Conservation (phyloP, 805 yeast species). For the Candida argentea region DNA sequence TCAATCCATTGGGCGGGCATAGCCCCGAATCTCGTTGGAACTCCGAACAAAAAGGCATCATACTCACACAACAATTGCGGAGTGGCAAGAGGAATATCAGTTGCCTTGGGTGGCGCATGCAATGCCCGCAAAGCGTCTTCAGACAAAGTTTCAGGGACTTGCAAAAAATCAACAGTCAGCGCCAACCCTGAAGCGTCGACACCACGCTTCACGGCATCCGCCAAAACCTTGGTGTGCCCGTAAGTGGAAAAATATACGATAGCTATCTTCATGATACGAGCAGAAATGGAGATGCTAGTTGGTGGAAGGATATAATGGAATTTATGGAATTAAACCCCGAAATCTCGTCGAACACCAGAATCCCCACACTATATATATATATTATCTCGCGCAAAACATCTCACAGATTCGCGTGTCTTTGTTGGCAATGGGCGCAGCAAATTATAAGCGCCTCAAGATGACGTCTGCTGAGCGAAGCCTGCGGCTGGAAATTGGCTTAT, state of each 20-base stretch:
- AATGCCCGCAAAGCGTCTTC: constrained; percentile 49
- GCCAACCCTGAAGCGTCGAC: constrained; percentile 51
- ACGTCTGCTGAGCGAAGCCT: too few species aligned
- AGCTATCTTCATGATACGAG: constrained; percentile 45
- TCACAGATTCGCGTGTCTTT: too few species aligned
- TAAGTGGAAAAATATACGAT: constrained; percentile 74
- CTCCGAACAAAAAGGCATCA: constrained; percentile 69
- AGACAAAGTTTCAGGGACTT: constrained; percentile 69
- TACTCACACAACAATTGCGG: constrained; percentile 45
- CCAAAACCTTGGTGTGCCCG: constrained; percentile 65
- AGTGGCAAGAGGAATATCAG: constrained; percentile 47
- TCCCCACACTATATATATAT: too few species aligned
- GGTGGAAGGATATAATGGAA: too few species aligned
- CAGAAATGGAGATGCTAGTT: too few species aligned
- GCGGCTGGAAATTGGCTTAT: too few species aligned
- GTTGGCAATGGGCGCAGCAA: too few species aligned
- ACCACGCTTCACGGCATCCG: constrained; percentile 61
- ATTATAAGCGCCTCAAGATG: too few species aligned
- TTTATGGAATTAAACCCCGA: too few species aligned
- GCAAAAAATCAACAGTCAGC: constrained; percentile 60
- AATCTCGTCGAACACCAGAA: too few species aligned
- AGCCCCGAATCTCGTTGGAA: constrained; percentile 73
- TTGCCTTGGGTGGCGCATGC: constrained; percentile 58
- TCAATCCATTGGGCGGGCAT: constrained; percentile 67
- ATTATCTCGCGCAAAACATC: too few species aligned